phyloP scores from a whole-genome alignment of 148 eudicot species.

The Rhododendron ferrugineum region DNA sequence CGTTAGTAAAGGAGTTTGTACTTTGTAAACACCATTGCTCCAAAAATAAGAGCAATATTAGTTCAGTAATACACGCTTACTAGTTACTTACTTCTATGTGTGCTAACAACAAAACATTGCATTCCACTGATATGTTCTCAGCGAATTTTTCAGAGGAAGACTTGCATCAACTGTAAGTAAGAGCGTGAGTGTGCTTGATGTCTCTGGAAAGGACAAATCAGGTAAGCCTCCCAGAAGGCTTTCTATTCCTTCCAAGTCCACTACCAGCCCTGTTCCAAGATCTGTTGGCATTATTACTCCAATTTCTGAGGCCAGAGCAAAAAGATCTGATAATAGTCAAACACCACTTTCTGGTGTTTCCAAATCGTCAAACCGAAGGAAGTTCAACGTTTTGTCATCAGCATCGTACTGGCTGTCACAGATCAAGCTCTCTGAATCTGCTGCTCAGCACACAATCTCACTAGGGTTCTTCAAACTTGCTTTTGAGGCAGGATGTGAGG shows the following conservation, averaged over 20 bases:
- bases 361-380: slow-evolving; percentile 47
- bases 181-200: slow-evolving; percentile 60
- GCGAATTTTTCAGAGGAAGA: slow-evolving; percentile 42
- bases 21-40: background rate
- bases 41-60: background rate
- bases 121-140: background rate
- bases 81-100: background rate
- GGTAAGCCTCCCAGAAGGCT: slow-evolving; percentile 79
- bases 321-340: slow-evolving; percentile 30
- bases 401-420: slow-evolving; percentile 84
- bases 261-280: slow-evolving; percentile 40
- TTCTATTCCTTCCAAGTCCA: slow-evolving; percentile 57
- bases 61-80: background rate
- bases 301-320: slow-evolving; percentile 62
- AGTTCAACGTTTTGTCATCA: slow-evolving; percentile 56
- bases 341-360: slow-evolving; percentile 54
- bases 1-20: background rate
- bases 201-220: slow-evolving; percentile 60
- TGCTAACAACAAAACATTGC: background rate
- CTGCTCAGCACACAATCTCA: slow-evolving; percentile 68
- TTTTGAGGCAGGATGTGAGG: slow-evolving; percentile 71
- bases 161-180: slow-evolving; percentile 47
- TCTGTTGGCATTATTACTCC: slow-evolving; percentile 50
- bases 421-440: slow-evolving; percentile 85
- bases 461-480: slow-evolving; percentile 94